Conservation (phyloP, 2,329 filamentous ascomycete species). For the Cercospora sp. region DNA sequence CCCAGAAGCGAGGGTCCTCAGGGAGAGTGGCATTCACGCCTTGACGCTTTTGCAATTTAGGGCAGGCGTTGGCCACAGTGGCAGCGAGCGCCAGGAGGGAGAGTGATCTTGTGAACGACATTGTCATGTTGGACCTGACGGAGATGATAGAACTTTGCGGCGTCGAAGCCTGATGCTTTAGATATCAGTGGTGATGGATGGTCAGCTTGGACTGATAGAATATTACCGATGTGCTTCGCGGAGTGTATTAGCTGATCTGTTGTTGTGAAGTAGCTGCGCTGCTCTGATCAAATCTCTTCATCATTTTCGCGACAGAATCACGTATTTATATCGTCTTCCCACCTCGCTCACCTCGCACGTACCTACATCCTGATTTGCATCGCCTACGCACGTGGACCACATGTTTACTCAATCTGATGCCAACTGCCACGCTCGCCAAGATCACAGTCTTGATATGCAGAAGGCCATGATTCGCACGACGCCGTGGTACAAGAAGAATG, state of each 20-base stretch:
- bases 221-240: not conserved
- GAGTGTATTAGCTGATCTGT: not conserved
- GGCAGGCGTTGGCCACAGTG: constrained; percentile 12
- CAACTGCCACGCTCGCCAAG: not conserved
- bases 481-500: not conserved
- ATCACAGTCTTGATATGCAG: not conserved
- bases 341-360: not conserved
- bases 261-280: not conserved
- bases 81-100: not conserved
- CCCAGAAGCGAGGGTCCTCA: constrained; percentile 24
- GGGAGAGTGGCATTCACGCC: constrained; percentile 18
- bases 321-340: not conserved
- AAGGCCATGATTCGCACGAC: not conserved
- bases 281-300: not conserved
- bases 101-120: constrained; percentile 5
- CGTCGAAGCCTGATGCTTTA: not conserved
- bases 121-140: not conserved
- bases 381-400: not conserved
- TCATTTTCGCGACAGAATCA: not conserved
- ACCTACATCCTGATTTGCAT: not conserved
- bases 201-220: not conserved
- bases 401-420: not conserved
- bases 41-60: constrained; percentile 19
- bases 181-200: not conserved
- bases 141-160: not conserved